Base-by-base conservation (phyloP, 2,329 filamentous ascomycete genomes). In the Fusarium sp. region DNA sequence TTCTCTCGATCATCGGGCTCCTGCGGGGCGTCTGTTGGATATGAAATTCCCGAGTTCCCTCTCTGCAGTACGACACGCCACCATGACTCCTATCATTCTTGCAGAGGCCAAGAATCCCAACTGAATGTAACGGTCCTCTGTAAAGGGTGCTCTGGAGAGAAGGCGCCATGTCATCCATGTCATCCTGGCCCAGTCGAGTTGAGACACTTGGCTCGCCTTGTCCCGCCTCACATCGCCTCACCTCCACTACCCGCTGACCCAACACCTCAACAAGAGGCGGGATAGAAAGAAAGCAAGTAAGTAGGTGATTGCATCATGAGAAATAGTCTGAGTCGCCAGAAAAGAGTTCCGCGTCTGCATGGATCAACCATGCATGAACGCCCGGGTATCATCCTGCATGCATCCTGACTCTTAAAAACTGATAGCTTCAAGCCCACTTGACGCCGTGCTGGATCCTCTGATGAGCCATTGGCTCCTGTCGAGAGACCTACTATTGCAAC, bases 321-420 rank as follows among this genome's bases (percentile, higher is more conserved):
- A 30, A 38, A 30, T 38, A 25, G 3, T 22, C 33, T 22, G 40
- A 45, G 40, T 45, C 40, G 22, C 58, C 22, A 22, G 58, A 35
- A 32, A 22, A 47, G 27, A 61, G 58, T 35, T 61, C 37, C 40
- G 8, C n/a, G 37, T 32, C 38, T 61, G 38, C 58, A 60, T 60
- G n/a, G 40, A 61, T 61, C 58, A 33, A 47, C 40, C 27, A 61
- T 47, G 58, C 40, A 47, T 61, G 40, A 61, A 47, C 58, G 33
- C 30, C n/a, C 38, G 38, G 58, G 58, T 61, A 33, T 30, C 37
- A 6, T 25, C 22, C 17, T 27, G 57, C 57, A 20, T 45, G 58
- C 58, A 61, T 45, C 32, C 57, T 32, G 27, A 11, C 20, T 17
- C n/a, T 25, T 35, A 32, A 47, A 32, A 47, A 11, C 27, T 35